These are phyloP conservation scores for Eucalyptus brandiana DNA, from an alignment of 345 rosid genomes.

Conservation along the genomic window DNA sequence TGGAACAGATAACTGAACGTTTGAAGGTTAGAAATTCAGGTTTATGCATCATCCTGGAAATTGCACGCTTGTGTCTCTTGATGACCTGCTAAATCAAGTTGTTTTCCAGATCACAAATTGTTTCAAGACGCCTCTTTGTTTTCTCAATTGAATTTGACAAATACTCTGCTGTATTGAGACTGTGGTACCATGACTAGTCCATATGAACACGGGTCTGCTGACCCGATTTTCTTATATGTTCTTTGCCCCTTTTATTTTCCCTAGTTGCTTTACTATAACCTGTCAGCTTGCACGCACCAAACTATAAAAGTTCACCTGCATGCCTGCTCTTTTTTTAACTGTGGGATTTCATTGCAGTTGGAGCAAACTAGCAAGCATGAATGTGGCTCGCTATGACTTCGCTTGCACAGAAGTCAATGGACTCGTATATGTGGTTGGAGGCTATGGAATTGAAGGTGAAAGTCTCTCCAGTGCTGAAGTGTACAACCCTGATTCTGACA, in stretches of 20 bases:
- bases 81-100: not conserved
- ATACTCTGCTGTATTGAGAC: not conserved
- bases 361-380: constrained; percentile 72
- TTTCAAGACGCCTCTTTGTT: not conserved
- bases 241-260: not conserved
- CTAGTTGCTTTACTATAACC: not conserved
- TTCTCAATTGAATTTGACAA: not conserved
- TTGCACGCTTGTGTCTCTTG: not conserved
- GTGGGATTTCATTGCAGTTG: constrained; percentile 38
- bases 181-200: not conserved
- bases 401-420: constrained; percentile 92
- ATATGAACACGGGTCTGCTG: not conserved
- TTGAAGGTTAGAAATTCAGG: not conserved
- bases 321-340: not conserved
- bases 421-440: constrained; percentile 76
- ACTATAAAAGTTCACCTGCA: not conserved
- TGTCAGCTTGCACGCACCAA: not conserved
- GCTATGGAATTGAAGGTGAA: constrained; percentile 60
- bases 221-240: not conserved
- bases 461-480: constrained; percentile 79
- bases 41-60: not conserved
- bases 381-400: constrained; percentile 74
- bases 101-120: not conserved
- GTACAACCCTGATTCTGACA: constrained; percentile 53
- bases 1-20: not conserved